Base-by-base conservation (phyloP, 768 basidiomycete species). In the Collybiopsis confluens region DNA sequence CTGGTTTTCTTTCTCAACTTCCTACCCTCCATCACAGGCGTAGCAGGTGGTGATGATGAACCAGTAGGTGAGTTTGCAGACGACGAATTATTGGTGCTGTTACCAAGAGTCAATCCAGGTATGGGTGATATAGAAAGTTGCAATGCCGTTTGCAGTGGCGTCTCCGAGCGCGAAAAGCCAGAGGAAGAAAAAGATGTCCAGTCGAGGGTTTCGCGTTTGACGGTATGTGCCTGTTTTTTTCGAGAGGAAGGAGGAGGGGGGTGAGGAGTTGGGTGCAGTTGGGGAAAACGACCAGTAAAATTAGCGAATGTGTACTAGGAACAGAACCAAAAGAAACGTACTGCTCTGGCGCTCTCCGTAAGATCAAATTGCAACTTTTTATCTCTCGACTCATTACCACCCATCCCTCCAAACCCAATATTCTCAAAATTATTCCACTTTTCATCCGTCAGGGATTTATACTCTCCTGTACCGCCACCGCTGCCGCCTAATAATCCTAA, bases 391-490 rank as follows among this genome's bases (percentile, higher is more conserved):
- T 27, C 45, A 46, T 76, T 74, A 6, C 52, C 64, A 7, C 45
- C 64, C 18, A 37, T 27, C 64, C 24, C 71, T 78, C 15, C 80
- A 57, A 98, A 97, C 0, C 94, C 94, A 69, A 83, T 77, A 36
- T 78, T 71, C 73, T 95, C 92, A 62, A 97, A 98, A 64, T 90
- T 85, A 6, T 92, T 92, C 94, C 94, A 97, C 62, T 86, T 88
- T 57, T 94, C 71, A 54, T 96, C 91, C 0, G 92, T 89, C 59
- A 95, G 64, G 56, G 82, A 91, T 52, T 84, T 78, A 70, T 90
- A 96, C 10, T 85, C 76, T 53, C 87, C 88, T 56, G 86, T 86
- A 60, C 2, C 71, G 70, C 4, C 64, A 30, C 64, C 48, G 36
- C 21, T 36, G 21, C 37, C 24, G 24, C 30, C 46, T 16, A 15